Conservation (phyloP, 2,329 filamentous ascomycete species). For the Stagonosporopsis cucurbitacearum region DNA sequence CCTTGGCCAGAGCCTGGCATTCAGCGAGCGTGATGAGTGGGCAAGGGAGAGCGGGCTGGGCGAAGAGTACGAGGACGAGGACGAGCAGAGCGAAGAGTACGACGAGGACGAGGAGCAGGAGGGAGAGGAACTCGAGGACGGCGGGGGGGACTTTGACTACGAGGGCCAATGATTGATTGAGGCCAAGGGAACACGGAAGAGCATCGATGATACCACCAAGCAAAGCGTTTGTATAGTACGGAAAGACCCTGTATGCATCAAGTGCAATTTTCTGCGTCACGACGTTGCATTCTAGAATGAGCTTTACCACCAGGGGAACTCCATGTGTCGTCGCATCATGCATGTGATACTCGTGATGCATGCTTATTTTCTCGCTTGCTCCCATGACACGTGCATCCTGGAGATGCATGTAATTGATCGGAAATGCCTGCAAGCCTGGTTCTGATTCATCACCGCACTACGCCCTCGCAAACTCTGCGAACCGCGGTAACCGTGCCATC, state of each 20-base stretch:
- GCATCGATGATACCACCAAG: background rate
- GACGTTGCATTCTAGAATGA: too few relatives aligned
- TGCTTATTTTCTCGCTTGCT: background rate
- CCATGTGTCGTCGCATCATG: background rate
- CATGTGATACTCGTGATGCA: background rate
- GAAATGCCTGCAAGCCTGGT: too few relatives aligned
- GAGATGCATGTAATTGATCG: too few relatives aligned
- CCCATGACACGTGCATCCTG: too few relatives aligned
- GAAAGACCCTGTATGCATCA: too few relatives aligned
- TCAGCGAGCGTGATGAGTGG: conserved; percentile 47
- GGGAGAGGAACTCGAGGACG: conserved; percentile 34
- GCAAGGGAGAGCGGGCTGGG: conserved; percentile 23
- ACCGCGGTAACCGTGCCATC: conserved; percentile 79
- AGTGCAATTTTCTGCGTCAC: too few relatives aligned
- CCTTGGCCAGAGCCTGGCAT: conserved; percentile 36
- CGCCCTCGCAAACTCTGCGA: conserved; percentile 57
- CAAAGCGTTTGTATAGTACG: too few relatives aligned
- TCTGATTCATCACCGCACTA: conserved; percentile 14
- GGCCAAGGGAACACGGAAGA: too few relatives aligned
- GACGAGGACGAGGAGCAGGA: conserved; percentile 48
- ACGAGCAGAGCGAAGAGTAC: conserved; percentile 46
- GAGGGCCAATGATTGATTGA: conserved; percentile 14
- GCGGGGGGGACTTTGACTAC: conserved; percentile 16
- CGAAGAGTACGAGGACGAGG: conserved; percentile 24
- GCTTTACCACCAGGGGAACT: background rate